Conservation (phyloP, 495 filamentous ascomycete species). For the Ramalina intermedia region DNA sequence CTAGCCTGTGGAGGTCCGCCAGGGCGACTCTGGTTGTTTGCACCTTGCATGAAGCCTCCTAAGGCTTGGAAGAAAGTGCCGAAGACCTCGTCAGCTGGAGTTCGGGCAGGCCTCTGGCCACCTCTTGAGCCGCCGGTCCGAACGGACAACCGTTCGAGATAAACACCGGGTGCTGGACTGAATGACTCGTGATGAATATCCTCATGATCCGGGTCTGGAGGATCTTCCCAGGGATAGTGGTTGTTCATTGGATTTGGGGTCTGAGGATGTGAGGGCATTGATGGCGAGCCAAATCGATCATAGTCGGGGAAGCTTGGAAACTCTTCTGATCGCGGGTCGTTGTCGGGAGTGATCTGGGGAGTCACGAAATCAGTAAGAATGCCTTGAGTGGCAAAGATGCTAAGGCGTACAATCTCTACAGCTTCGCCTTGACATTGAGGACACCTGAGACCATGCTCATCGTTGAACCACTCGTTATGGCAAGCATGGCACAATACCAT, state of each 20-base stretch:
- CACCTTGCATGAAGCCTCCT: conserved; percentile 1
- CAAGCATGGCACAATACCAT: conserved; percentile 75
- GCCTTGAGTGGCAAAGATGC: not conserved
- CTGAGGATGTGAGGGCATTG: not conserved
- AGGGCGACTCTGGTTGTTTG: not conserved
- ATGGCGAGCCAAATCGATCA: not conserved
- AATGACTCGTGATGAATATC: conserved; percentile 24
- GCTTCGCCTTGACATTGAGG: conserved; percentile 67
- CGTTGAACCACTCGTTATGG: conserved; percentile 60
- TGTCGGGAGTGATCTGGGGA: conserved; percentile 23
- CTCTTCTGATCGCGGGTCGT: conserved; percentile 23
- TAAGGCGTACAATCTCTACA: conserved; percentile 60
- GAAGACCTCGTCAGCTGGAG: not conserved
- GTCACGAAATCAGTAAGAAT: not conserved
- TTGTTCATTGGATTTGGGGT: conserved; percentile 17
- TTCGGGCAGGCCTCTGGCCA: not conserved
- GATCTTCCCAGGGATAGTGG: conserved; percentile 18
- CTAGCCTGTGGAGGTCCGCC: not conserved
- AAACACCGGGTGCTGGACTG: conserved; percentile 22
- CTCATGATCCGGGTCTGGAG: conserved; percentile 25
- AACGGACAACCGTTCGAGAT: conserved; percentile 17
- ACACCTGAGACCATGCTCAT: conserved; percentile 52
- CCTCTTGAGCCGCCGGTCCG: conserved; percentile 1
- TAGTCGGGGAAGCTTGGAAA: no score
- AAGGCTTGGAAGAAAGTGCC: conserved; percentile 1